A percentile compares a stretch with the other conserved stretches of the same genome.
These are phyloP conservation scores for Gilbertella persicaria DNA, from an alignment of 371 early-diverging fungal genomes.

Conservation along the genomic window DNA sequence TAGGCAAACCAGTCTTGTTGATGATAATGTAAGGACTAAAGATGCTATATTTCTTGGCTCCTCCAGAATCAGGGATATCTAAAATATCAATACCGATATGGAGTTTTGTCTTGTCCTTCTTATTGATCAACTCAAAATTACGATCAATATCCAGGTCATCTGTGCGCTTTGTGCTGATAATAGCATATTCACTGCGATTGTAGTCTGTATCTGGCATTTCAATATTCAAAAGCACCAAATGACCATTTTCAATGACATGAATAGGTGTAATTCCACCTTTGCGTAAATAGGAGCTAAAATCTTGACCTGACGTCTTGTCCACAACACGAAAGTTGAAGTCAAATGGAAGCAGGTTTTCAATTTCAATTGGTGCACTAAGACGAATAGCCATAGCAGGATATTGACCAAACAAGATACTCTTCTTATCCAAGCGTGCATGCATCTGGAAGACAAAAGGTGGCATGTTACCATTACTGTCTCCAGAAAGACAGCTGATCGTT, in stretches of 20 bases:
- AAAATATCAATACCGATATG: slow-evolving; percentile 60
- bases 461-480: slow-evolving; percentile 48
- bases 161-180: slow-evolving; percentile 78
- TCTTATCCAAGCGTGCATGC: slow-evolving; percentile 52
- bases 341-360: slow-evolving; percentile 95
- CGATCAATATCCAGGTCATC: slow-evolving; percentile 74
- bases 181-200: slow-evolving; percentile 76
- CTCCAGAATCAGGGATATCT: slow-evolving; percentile 68
- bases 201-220: slow-evolving; percentile 76
- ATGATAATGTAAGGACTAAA: slow-evolving; percentile 82
- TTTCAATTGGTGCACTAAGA: slow-evolving; percentile 87
- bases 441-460: slow-evolving; percentile 80
- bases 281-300: slow-evolving; percentile 63
- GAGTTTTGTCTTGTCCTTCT: slow-evolving; percentile 67
- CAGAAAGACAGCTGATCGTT: slow-evolving; percentile 29
- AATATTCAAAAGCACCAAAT: slow-evolving; percentile 78
- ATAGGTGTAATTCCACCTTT: slow-evolving; percentile 79
- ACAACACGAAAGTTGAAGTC: slow-evolving; percentile 77
- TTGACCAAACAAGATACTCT: slow-evolving; percentile 55
- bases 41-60: slow-evolving; percentile 67
- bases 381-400: slow-evolving; percentile 87
- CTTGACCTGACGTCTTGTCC: slow-evolving; percentile 71
- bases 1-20: slow-evolving; percentile 88
- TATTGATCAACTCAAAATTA: slow-evolving; percentile 67
- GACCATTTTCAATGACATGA: slow-evolving; percentile 84